Percentiles rank a stretch among this genome's conserved stretches.
These are phyloP conservation scores for Acanthamoeba culbertsoni DNA, from an alignment of 208 protist genomes.

Conservation along the genomic window DNA sequence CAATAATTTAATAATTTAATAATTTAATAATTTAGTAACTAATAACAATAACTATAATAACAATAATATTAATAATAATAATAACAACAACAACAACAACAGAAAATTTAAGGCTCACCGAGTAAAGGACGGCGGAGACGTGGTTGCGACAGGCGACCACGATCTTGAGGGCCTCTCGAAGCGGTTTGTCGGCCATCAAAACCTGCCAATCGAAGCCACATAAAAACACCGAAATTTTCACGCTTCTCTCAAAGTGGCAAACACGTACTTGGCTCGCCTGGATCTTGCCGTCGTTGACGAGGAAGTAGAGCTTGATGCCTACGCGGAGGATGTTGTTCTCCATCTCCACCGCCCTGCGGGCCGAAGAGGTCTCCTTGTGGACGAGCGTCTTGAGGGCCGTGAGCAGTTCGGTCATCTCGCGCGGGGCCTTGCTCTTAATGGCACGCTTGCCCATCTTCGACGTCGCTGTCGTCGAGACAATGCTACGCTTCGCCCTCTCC, in stretches of 20 bases:
- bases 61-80: neutral
- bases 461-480: neutral
- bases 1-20: neutral
- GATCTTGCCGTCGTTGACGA: neutral
- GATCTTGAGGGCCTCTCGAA: neutral
- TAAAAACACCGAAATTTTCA: neutral
- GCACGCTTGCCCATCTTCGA: conserved; percentile 37
- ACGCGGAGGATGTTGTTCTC: conserved; percentile 8
- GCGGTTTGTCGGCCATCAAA: neutral
- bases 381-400: neutral
- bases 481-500: neutral
- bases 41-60: neutral
- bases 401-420: neutral
- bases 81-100: neutral
- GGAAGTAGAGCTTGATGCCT: neutral
- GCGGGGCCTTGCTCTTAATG: neutral
- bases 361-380: neutral
- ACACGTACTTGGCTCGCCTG: neutral
- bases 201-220: neutral
- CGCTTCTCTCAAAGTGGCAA: neutral
- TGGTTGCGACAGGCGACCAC: neutral
- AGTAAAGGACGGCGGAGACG: neutral
- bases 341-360: neutral
- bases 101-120: neutral
- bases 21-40: neutral